A percentile compares a stretch with the other conserved stretches of the same genome.
Evolutionary conservation across 306 rosid species (phyloP).

Genomic region (Sophora flavescens): DNA sequence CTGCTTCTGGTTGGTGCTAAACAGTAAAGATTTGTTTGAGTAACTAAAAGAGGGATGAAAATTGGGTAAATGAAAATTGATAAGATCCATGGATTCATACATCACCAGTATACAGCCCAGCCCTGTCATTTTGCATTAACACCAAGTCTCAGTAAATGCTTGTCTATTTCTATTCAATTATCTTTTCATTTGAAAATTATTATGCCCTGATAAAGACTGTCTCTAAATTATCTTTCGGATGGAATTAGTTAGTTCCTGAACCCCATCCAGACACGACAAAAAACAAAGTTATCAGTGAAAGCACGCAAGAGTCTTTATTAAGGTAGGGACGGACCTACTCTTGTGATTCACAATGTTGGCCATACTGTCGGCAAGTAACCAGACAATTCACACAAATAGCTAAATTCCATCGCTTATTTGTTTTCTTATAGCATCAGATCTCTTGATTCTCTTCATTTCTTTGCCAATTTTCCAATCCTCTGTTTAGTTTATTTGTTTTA

Average conservation of each 20-base stretch:
- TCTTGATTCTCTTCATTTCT: background rate
- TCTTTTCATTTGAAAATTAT: background rate
- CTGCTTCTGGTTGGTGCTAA: too few species aligned
- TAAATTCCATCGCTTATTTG: background rate
- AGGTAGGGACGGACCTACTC: background rate
- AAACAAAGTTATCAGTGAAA: background rate
- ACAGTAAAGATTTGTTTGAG: too few species aligned
- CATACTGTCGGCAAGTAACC: background rate
- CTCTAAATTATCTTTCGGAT: background rate
- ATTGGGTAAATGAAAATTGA: too few species aligned
- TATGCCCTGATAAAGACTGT: background rate
- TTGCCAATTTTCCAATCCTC: background rate
- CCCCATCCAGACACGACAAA: background rate
- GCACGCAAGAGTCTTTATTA: conserved; percentile 27
- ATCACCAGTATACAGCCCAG: background rate
- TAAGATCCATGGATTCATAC: too few species aligned
- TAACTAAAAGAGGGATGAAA: too few species aligned
- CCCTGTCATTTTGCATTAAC: background rate
- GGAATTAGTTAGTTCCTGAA: background rate
- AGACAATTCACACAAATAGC: too few species aligned
- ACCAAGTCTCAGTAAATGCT: conserved; percentile 1
- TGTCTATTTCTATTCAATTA: background rate
- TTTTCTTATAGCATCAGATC: background rate
- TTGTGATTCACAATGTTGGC: background rate
- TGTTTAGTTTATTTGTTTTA: too few species aligned